Evolutionary conservation across 176 grass and related monocot species (phyloP).

Genomic region (Puccinellia tenuiflora): DNA sequence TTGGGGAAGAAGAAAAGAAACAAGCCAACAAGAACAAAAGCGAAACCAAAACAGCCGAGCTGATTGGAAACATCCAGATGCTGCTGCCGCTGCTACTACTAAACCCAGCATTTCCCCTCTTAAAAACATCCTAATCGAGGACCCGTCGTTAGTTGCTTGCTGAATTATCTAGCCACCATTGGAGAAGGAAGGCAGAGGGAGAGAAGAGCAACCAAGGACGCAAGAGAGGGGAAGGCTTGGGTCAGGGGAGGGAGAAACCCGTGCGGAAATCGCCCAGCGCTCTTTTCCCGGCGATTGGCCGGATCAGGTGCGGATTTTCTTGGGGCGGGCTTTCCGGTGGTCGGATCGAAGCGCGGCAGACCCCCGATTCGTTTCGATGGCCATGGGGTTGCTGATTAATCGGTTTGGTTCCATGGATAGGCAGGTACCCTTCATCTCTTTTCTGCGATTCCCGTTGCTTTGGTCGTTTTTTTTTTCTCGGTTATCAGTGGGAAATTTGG

Average conservation of each 20-base stretch:
- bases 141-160: background rate
- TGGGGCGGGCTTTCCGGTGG: background rate
- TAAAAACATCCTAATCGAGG: conserved; percentile 6
- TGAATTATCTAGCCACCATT: conserved; percentile 38
- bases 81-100: background rate
- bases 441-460: background rate
- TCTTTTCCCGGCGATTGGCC: background rate
- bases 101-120: background rate
- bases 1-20: background rate
- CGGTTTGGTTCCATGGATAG: conserved; percentile 1
- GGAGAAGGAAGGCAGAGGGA: background rate
- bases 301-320: background rate
- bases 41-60: conserved; percentile 29
- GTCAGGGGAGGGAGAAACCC: background rate
- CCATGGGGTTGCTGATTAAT: conserved; percentile 17
- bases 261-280: background rate
- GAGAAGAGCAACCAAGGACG: conserved; percentile 12
- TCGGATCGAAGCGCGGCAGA: conserved; percentile 9
- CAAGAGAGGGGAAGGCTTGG: background rate
- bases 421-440: background rate
- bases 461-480: background rate
- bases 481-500: background rate
- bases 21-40: conserved; percentile 4
- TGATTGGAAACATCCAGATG: conserved; percentile 36
- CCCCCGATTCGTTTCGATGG: conserved; percentile 13